Evolutionary conservation across 148 eudicot species (phyloP), one percentile per base, ranked within the genome.

Genomic region (Diospyros kaki): DNA sequence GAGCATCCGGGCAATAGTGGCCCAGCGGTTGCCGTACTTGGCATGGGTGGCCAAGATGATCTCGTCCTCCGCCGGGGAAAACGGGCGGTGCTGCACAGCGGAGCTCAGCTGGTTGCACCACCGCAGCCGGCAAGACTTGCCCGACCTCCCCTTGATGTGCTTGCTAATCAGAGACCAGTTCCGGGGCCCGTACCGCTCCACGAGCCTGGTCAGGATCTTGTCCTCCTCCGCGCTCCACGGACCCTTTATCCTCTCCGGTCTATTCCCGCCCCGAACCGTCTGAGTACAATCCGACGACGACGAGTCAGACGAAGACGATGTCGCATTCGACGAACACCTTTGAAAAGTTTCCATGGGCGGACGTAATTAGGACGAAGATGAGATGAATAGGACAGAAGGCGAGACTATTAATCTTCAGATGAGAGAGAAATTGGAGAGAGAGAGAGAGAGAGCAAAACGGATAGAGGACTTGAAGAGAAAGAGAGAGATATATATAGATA

Each of bases 191-290:
- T 82, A 76, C 11, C 77, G 80, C 13, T 84, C 88, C 1, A 88
- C 92, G 12, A 88, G 79, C 3, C 86, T 78, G 73, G 88, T 86
- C 59, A 88, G 78, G 85, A 86, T 78, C 77, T 68, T 77, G 56
- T 88, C 92, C 81, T 88, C 92, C 72, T 88, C 92, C 1, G 86
- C 75, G 65, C 89, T 86, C 92, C 92, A 88, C 0, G 92, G 92
- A 6, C 92, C 92, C 50, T 83, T 86, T 11, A 88, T 84, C 56
- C 76, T 78, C 60, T 80, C 87, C 11, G 69, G 5, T 8, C 60
- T 59, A 64, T 41, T 67, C 17, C 58, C 38, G 9, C 8, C 55
- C 51, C 66, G 58, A 6, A 39, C 48, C 9, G 71, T 64, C 28
- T 28, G 28, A 28, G 28, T 28, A 6, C 66, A 65, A 28, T 77